Conservation (phyloP, 225 moss, liverwort and hornwort species). For the Neckera pumila region DNA sequence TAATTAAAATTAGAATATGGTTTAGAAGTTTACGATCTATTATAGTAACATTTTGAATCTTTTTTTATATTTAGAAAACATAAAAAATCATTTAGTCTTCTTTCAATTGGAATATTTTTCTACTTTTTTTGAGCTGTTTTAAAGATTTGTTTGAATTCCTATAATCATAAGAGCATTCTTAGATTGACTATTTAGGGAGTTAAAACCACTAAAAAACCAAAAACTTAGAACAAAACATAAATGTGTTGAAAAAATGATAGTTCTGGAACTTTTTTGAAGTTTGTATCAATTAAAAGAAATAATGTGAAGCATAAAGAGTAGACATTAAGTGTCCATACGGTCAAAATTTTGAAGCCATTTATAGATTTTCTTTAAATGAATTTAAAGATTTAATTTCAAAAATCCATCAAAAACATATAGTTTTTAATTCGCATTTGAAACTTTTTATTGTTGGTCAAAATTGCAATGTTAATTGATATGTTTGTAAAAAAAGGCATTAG, state of each 20-base stretch:
- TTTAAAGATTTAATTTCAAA: background rate
- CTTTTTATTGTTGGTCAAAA: background rate
- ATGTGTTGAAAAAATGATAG: background rate
- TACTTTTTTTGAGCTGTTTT: background rate
- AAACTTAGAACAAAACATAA: accelerated
- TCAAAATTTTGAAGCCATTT: background rate
- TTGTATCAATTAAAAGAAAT: background rate
- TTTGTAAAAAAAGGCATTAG: background rate
- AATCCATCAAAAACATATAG: background rate
- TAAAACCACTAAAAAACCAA: accelerated
- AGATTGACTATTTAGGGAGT: background rate
- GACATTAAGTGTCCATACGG: accelerated
- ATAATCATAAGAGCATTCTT: background rate
- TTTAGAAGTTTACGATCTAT: background rate
- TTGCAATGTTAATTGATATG: background rate
- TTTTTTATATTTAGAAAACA: background rate
- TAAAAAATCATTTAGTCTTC: background rate
- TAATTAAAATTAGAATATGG: background rate
- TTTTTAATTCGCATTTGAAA: background rate
- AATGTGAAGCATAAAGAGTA: background rate
- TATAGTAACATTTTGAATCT: background rate
- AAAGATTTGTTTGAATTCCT: background rate
- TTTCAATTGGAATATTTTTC: background rate
- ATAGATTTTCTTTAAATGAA: background rate
- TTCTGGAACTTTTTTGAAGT: background rate